Base-by-base conservation (phyloP, 2,329 filamentous ascomycete species). In the Gremmenia infestans region DNA sequence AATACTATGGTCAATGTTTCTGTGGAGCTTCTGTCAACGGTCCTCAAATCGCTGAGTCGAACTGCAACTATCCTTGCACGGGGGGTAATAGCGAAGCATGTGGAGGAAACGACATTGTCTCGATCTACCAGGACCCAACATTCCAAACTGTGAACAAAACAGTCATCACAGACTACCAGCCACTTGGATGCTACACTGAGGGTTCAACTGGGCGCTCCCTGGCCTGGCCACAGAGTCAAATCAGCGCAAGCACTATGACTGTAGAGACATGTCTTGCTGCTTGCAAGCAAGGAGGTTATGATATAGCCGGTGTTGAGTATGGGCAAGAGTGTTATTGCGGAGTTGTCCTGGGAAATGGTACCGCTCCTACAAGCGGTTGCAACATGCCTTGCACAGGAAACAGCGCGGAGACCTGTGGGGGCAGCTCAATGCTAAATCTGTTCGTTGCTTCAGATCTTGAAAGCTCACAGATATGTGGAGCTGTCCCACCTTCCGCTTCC, bases 381-480 rank as follows among this genome's bases (percentile, higher is more conserved):
- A 68, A 70, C 43, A 64, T 62, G 52, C 60, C 66, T 11, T 74
- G 72, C 61, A 65, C 61, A n/a, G 72, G 71, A 25, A 60, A 74
- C 54, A 49, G 60, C 9, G 59, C 58, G 2, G 60, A 71, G 53
- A 67, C 56, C 22, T 75, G 73, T 54, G 73, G 72, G 53, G 73
- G 72, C 14, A 56, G 56, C 11, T 52, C 53, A 9, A 59, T 65
- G n/a, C 19, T 74, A 11, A 65, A 71, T 48, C 56, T 74, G 7
- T 74, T 76, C 56, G 72, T 78, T 45, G 76, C 79, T 49, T 71
- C 71, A 52, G 76, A 80, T 53, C 70, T 82, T 35, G 67, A 75
- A 65, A 80, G 76, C 52, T 70, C 76, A 12, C 71, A 81, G 69
- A 78, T 78, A 42, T 82, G 79, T 63, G 46, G 51, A 25, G 57